phyloP scores from a whole-genome alignment of 2,329 filamentous ascomycete species.

The Emmonsiellopsis sp. region DNA sequence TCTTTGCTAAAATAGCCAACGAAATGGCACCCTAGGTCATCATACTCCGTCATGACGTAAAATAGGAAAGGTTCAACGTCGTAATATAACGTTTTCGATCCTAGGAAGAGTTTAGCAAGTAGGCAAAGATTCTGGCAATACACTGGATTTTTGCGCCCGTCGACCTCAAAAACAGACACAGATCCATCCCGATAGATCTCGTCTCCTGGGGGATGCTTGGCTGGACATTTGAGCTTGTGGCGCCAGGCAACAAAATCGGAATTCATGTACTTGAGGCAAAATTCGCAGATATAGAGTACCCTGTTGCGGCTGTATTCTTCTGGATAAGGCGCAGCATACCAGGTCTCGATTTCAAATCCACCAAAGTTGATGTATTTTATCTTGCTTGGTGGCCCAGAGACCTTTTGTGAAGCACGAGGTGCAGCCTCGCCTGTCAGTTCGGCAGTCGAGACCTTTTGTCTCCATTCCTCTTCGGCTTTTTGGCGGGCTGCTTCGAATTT shows the following conservation, averaged over 20 bases:
- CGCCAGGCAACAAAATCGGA: conserved; percentile 97
- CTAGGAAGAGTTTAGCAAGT: conserved; percentile 89
- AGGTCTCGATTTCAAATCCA: conserved; percentile 95
- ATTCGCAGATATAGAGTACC: conserved; percentile 97
- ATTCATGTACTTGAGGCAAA: conserved; percentile 99
- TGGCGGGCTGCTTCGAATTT: conserved; percentile 84
- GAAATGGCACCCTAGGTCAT: conserved; percentile 83
- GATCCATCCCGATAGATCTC: conserved; percentile 95
- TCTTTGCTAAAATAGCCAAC: conserved; percentile 99
- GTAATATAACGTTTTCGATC: conserved; percentile 97
- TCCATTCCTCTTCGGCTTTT: conserved; percentile 87
- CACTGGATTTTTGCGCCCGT: conserved; percentile 83
- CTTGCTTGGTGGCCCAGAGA: conserved; percentile 80
- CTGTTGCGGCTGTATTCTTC: conserved; percentile 97
- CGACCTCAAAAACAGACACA: conserved; percentile 94
- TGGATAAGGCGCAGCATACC: conserved; percentile 96
- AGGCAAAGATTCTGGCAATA: conserved; percentile 96
- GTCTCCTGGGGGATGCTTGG: conserved; percentile 92
- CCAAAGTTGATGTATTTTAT: conserved; percentile 99
- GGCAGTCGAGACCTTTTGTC: conserved; percentile 52
- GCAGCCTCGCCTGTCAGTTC: conserved; percentile 57
- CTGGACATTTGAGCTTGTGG: conserved; percentile 92
- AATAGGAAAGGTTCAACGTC: conserved; percentile 99
- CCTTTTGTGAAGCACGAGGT: conserved; percentile 60
- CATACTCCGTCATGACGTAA: conserved; percentile 90